Percentiles rank a stretch among this genome's conserved stretches.
Conservation (phyloP, 2,329 filamentous ascomycete species). For the Aspergillus melleus region DNA sequence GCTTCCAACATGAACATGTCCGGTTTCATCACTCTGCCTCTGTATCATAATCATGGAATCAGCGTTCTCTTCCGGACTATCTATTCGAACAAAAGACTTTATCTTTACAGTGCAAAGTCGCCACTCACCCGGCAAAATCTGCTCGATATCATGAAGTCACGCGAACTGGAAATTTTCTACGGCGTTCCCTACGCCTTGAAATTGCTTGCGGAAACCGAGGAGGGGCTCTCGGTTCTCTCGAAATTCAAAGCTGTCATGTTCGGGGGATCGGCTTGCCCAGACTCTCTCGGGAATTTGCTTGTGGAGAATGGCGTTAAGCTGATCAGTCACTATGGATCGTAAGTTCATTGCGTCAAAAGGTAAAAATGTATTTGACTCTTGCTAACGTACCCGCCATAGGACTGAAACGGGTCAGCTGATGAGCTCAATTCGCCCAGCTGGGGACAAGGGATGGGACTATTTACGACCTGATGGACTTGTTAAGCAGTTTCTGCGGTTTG, state of each 20-base stretch:
- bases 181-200: slow-evolving; percentile 66
- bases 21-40: slow-evolving; percentile 56
- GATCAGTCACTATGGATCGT: slow-evolving; percentile 59
- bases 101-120: slow-evolving; percentile 56
- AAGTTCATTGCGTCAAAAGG: slow-evolving; percentile 24
- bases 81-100: slow-evolving; percentile 51
- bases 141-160: slow-evolving; percentile 44
- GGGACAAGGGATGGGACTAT: slow-evolving; percentile 63
- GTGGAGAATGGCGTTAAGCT: slow-evolving; percentile 56
- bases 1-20: slow-evolving; percentile 47
- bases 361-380: neutral
- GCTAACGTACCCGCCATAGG: slow-evolving; percentile 27
- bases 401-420: slow-evolving; percentile 64
- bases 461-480: slow-evolving; percentile 47
- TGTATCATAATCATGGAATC: slow-evolving; percentile 62
- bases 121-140: slow-evolving; percentile 56
- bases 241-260: slow-evolving; percentile 56
- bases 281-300: slow-evolving; percentile 57
- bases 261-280: slow-evolving; percentile 59
- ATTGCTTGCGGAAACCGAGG: slow-evolving; percentile 58
- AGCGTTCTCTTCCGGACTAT: slow-evolving; percentile 57
- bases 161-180: slow-evolving; percentile 56
- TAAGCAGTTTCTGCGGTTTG: slow-evolving; percentile 44
- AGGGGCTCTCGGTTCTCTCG: slow-evolving; percentile 52
- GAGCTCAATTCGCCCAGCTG: slow-evolving; percentile 56